Percentiles rank a stretch among this genome's conserved stretches.
Conservation (phyloP, 768 basidiomycete species). For the Boletus insuetus region DNA sequence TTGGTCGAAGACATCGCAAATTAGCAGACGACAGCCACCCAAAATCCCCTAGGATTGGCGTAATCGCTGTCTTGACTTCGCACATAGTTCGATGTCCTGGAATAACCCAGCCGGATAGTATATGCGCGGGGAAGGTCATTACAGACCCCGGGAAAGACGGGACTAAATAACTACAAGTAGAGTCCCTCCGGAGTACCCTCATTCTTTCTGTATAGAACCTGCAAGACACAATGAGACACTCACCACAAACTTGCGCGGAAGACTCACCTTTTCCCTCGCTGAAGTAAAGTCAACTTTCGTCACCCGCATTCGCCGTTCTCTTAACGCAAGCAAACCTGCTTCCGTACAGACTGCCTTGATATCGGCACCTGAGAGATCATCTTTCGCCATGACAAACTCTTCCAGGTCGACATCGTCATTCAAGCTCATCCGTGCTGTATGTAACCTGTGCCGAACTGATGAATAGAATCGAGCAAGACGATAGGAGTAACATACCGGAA, state of each 20-base stretch:
- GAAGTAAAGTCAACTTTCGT: constrained; percentile 86
- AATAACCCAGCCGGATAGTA: not conserved
- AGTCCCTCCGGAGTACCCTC: constrained; percentile 92
- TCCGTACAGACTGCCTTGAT: constrained; percentile 99
- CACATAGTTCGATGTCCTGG: too few relatives aligned
- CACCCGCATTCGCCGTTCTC: constrained; percentile 94
- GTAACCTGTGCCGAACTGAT: constrained; percentile 49
- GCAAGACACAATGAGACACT: constrained; percentile 12
- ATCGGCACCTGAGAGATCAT: constrained; percentile 94
- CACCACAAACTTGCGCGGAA: not conserved
- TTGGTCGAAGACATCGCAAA: too few relatives aligned
- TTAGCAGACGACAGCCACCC: too few relatives aligned
- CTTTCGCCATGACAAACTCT: constrained; percentile 93
- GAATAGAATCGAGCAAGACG: not conserved
- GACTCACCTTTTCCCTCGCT: constrained; percentile 86
- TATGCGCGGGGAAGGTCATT: not conserved
- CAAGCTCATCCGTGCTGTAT: constrained; percentile 94
- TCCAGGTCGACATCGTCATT: constrained; percentile 88
- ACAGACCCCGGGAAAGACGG: constrained; percentile 6
- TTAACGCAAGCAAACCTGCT: constrained; percentile 91
- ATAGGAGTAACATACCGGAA: constrained; percentile 60
- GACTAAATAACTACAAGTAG: constrained; percentile 53
- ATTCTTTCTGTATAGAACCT: constrained; percentile 94
- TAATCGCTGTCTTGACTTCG: too few relatives aligned
- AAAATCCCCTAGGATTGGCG: too few relatives aligned